Evolutionary conservation across 2,329 filamentous ascomycete genomes (phyloP).

Genomic region (Colletotrichum abscissum): DNA sequence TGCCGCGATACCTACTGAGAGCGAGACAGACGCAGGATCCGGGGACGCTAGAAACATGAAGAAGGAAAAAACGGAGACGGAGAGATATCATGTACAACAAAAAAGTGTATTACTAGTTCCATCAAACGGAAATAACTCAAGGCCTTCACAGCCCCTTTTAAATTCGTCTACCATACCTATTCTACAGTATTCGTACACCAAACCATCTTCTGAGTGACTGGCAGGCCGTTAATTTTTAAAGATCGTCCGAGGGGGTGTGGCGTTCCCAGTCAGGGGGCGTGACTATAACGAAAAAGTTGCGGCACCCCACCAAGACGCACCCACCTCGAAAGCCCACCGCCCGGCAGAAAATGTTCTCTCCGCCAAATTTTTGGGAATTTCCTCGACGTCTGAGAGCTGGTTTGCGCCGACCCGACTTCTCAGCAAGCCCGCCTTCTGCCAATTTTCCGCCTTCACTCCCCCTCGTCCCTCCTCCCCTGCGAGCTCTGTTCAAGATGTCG

Average conservation of each 20-base stretch:
- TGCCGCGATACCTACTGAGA: slow-evolving; percentile 10
- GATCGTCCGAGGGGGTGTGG: slow-evolving; percentile 7
- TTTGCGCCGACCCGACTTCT: slow-evolving; percentile 13
- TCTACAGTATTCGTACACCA: not conserved
- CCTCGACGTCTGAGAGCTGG: slow-evolving; percentile 31
- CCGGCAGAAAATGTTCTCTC: slow-evolving; percentile 50
- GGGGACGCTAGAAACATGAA: not conserved
- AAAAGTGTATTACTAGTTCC: slow-evolving; percentile 34
- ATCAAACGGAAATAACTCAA: not conserved
- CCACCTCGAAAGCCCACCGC: slow-evolving; percentile 44
- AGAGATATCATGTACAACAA: slow-evolving; percentile 31
- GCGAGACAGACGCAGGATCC: not conserved
- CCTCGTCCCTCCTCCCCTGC: slow-evolving; percentile 4
- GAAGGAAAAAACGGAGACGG: not conserved
- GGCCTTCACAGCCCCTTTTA: slow-evolving; percentile 1
- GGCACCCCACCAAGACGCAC: slow-evolving; percentile 23
- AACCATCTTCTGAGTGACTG: too few relatives aligned
- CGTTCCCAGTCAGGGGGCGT: not conserved
- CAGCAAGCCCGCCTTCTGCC: slow-evolving; percentile 20
- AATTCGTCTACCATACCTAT: not conserved
- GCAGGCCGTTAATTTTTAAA: not conserved
- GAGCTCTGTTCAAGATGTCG: slow-evolving; percentile 58
- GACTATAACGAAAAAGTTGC: slow-evolving; percentile 19
- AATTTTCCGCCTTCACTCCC: slow-evolving; percentile 1
- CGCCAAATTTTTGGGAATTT: slow-evolving; percentile 51